phyloP scores from a whole-genome alignment of 179 eudicot species.

The Camellia oleifera region DNA sequence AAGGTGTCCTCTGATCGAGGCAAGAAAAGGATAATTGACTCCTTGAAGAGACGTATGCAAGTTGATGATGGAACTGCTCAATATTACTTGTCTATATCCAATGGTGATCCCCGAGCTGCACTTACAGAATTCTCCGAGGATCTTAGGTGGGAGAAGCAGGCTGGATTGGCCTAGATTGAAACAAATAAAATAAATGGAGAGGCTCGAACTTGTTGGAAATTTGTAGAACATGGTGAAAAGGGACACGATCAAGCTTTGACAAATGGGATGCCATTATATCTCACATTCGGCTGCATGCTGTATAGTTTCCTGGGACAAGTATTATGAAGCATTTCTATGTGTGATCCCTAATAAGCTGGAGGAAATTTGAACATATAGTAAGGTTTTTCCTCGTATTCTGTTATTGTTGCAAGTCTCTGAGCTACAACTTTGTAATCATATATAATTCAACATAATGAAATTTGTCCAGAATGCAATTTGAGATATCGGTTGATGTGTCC shows the following conservation, averaged over 20 bases:
- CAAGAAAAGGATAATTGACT: constrained; percentile 66
- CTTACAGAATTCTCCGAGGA: constrained; percentile 80
- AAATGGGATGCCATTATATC: background rate
- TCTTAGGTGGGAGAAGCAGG: constrained; percentile 73
- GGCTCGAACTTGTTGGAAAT: background rate
- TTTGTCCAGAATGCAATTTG: background rate
- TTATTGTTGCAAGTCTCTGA: constrained; percentile 3
- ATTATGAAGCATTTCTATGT: background rate
- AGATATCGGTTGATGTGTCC: background rate
- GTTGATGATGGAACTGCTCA: constrained; percentile 92
- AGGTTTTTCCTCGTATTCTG: background rate
- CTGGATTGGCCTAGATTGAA: constrained; percentile 42
- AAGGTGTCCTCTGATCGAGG: constrained; percentile 50
- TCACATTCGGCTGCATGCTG: background rate
- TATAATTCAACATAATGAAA: background rate
- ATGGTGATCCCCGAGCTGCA: constrained; percentile 90
- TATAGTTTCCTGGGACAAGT: background rate
- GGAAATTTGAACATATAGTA: background rate
- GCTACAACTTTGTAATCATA: background rate
- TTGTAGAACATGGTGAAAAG: background rate
- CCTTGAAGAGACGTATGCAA: constrained; percentile 90
- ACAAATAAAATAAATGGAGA: background rate
- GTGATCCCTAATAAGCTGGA: background rate
- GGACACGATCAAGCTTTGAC: background rate
- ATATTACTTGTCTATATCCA: constrained; percentile 79